Base-by-base conservation (phyloP, 352 stramenopile species). In the Globisporangium mamillatum region DNA sequence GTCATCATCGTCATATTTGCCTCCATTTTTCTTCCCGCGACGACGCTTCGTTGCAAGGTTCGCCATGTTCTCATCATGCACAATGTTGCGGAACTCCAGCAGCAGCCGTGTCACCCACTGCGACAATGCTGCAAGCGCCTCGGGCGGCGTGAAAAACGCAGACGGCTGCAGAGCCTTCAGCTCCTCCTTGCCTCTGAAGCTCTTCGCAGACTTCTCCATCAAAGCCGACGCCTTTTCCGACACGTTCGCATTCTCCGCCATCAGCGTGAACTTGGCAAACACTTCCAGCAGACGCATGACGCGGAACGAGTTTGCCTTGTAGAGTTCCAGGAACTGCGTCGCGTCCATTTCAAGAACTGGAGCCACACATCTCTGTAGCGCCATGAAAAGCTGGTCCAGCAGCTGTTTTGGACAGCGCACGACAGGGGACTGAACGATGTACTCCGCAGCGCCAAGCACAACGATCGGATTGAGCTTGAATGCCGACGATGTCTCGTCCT, bases 271-370 rank as follows among this genome's bases (percentile, higher is more conserved):
- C 58, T 90, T 90, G 8, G 76, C 81, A 63, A 92, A 91, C 5
- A 93, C 77, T 64, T 93, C 86, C 12, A 93, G 22, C 32, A 93
- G 74, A 0, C 86, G 82, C 50, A 92, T 69, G 24, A 93, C 75
- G 3, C 79, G 78, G 41, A 92, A 90, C 4, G 80, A 76, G 50
- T 91, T 89, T 0, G 61, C 55, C 25, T 76, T 79, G 68, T 82
- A 88, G 12, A 81, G 67, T 60, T 72, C 67, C 38, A 77, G 67
- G 34, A 81, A 70, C 38, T 90, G 75, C 20, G 79, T 64, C n/a
- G 69, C 58, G 4, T 80, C 73, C 12, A 82, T 75, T 20, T 79
- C 73, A 20, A 92, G 67, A 55, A 92, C 68, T 7, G 82, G 82
- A 16, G 67, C 71, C 4, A 83, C 75, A 48, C 82, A 90, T 29